phyloP scores from a whole-genome alignment of 306 rosid genomes.

The Sechiopsis laciniata region DNA sequence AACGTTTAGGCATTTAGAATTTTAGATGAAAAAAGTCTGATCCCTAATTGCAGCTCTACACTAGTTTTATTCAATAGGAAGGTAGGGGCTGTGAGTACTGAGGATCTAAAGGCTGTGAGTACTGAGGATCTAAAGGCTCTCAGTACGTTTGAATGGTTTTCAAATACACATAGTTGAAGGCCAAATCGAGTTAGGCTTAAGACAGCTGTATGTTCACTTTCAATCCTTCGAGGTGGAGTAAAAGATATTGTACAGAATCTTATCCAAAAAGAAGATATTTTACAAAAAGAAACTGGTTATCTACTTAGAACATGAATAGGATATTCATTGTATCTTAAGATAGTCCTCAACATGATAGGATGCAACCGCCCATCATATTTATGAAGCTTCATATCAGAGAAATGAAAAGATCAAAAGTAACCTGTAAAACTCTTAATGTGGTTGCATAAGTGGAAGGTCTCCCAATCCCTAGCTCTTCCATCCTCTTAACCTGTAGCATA shows the following conservation, averaged over 20 bases:
- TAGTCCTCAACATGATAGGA: not conserved
- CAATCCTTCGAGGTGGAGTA: not conserved
- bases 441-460: slow-evolving; percentile 94
- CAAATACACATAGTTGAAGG: no score
- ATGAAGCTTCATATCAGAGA: not conserved
- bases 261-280: not conserved
- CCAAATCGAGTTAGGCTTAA: not conserved
- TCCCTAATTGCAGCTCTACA: no score
- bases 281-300: not conserved
- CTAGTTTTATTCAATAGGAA: no score
- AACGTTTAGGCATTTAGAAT: no score
- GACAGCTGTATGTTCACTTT: not conserved
- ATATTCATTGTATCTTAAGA: not conserved
- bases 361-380: not conserved
- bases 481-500: slow-evolving; percentile 66
- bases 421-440: slow-evolving; percentile 84
- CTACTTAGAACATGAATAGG: not conserved
- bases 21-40: no score
- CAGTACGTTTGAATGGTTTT: no score
- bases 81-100: no score
- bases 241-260: not conserved
- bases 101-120: no score
- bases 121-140: no score
- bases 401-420: slow-evolving; percentile 17
- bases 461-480: slow-evolving; percentile 99